Base-by-base conservation (phyloP, 2,329 filamentous ascomycete species). In the Epichloe aotearoae region DNA sequence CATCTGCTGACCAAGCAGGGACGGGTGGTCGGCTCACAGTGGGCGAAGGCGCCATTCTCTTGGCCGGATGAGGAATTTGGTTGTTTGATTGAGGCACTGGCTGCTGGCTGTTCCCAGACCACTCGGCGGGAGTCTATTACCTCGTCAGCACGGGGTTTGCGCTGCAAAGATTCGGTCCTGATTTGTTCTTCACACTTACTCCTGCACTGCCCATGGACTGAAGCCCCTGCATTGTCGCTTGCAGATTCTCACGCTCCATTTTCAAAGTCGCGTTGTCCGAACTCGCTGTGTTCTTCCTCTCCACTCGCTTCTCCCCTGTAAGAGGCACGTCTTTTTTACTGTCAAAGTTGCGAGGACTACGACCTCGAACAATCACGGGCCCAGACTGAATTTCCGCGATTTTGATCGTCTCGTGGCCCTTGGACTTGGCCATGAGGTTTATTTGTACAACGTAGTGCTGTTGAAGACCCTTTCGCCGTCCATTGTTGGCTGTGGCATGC, bases 401-500 rank as follows among this genome's bases (percentile, higher is more conserved):
- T 55, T 77, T 79, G 50, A 84, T 73, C 23, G 82, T 79, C 11
- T 85, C 88, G 1, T 86, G 73, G 1, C 69, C 69, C 49, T 77
- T 73, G n/a, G 88, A 72, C 49, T 86, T 91, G 19, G 86, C 89
- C 38, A 93, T 72, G 10, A 96, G 76, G 65, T 84, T 89, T 52
- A 97, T 82, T 54, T 88, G 83, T 46, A 97, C 86, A 2, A 94
- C 78, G 64, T 96, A 97, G 65, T 96, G 90, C 66, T 97, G 91
- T 64, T 97, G 91, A 45, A 96, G 72, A 56, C 95, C 91, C 68
- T 96, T 96, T 57, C 91, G 79, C 50, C 91, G 80, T 12, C 91
- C 91, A 63, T 97, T 97, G 65, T 97, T 97, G 47, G 91, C 91
- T 1, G 91, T 97, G 2, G 91, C 91, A 59, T 95, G 93, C 61